A percentile compares a stretch with the other conserved stretches of the same genome.
phyloP scores from a whole-genome alignment of 768 basidiomycete species.

The Panus rudis region DNA sequence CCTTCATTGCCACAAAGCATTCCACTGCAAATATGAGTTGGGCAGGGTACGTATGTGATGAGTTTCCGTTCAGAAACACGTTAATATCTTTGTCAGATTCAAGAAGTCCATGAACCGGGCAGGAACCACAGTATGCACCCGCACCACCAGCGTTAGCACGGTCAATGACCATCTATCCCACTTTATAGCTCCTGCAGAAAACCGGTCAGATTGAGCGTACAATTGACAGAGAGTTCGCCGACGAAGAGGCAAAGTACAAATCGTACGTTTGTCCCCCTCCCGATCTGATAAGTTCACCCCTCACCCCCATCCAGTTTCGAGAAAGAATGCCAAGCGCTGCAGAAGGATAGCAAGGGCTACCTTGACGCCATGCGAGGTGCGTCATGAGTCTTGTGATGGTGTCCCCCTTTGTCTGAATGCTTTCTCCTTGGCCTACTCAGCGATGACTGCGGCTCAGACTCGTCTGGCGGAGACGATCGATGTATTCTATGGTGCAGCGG shows the following conservation, averaged over 20 bases:
- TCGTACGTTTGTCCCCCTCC: conserved; percentile 49
- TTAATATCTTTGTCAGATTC: conserved; percentile 42
- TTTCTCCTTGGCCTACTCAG: conserved; percentile 33
- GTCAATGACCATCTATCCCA: conserved; percentile 10
- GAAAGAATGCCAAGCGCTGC: conserved; percentile 89
- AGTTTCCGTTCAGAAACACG: neutral
- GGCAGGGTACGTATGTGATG: conserved; percentile 9
- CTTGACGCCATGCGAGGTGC: conserved; percentile 90
- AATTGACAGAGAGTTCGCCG: conserved; percentile 86
- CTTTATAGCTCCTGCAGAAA: conserved; percentile 84
- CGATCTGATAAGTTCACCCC: neutral
- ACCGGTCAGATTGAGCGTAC: conserved; percentile 97
- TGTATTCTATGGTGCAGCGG: conserved; percentile 83
- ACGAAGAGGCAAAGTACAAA: conserved; percentile 88
- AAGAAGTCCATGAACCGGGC: conserved; percentile 92
- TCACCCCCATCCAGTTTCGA: conserved; percentile 57
- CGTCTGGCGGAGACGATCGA: conserved; percentile 92
- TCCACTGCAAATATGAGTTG: conserved; percentile 7
- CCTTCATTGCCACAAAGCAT: no score
- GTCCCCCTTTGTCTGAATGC: neutral
- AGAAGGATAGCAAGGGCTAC: conserved; percentile 94
- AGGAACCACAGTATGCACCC: conserved; percentile 69
- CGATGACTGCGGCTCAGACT: conserved; percentile 90
- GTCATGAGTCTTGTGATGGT: conserved; percentile 16
- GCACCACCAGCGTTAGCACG: conserved; percentile 6